Conservation (phyloP, 139 green algal species). For the Chlorella sp. region DNA sequence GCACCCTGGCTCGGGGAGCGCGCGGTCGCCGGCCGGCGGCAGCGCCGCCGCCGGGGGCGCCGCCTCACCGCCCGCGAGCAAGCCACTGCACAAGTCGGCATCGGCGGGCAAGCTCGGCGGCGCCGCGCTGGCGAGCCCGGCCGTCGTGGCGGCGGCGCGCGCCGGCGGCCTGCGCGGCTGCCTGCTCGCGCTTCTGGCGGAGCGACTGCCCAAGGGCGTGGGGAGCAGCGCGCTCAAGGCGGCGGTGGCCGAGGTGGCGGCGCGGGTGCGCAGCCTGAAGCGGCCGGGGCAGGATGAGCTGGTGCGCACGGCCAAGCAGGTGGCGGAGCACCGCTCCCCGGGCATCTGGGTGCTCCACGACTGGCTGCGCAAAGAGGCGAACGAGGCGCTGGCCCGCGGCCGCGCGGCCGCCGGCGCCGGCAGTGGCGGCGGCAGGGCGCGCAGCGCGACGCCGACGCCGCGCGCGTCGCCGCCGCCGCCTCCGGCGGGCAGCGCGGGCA, state of each 20-base stretch:
- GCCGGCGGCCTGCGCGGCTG: constrained; percentile 1
- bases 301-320: constrained; percentile 14
- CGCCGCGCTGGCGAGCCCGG: not conserved
- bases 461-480: not conserved
- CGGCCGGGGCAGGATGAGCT: constrained; percentile 3
- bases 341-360: constrained; percentile 16
- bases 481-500: too few species aligned
- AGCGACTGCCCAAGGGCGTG: constrained; percentile 8
- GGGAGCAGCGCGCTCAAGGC: not conserved
- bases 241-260: not conserved
- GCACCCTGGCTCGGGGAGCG: constrained; percentile 1
- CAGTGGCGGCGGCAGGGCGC: not conserved
- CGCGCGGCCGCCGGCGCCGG: too few species aligned
- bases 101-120: constrained; percentile 11
- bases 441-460: not conserved
- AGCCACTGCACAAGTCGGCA: constrained; percentile 13
- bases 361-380: constrained; percentile 16
- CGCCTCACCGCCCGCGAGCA: not conserved
- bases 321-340: constrained; percentile 22
- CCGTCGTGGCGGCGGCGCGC: not conserved
- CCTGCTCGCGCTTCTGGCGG: constrained; percentile 14
- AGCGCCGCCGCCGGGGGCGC: not conserved
- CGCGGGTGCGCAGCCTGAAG: constrained; percentile 12
- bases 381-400: not conserved
- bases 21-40: too few species aligned